These are phyloP conservation scores for Aurinia saxatilis DNA, from an alignment of 345 rosid genomes.

Conservation along the genomic window DNA sequence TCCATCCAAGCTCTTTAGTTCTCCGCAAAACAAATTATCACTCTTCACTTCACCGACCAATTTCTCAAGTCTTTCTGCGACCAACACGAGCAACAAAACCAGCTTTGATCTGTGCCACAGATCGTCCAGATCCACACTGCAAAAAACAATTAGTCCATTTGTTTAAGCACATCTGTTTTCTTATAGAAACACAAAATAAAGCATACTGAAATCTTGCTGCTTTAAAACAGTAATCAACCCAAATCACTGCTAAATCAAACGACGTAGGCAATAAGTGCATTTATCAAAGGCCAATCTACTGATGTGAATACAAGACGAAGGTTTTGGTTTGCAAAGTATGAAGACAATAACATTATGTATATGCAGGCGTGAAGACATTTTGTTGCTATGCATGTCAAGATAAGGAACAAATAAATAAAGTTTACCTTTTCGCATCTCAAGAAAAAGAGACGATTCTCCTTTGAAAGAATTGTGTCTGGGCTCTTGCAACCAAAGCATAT, in stretches of 20 bases:
- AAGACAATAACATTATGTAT: background rate
- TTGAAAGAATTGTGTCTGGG: slow-evolving; percentile 65
- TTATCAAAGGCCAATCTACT: too few relatives aligned
- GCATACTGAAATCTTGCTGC: background rate
- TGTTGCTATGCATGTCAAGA: background rate
- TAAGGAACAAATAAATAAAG: background rate
- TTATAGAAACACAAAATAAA: background rate
- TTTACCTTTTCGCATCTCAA: slow-evolving; percentile 69
- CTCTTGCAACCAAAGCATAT: slow-evolving; percentile 62
- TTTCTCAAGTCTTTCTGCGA: slow-evolving; percentile 54
- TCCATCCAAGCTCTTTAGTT: slow-evolving; percentile 3
- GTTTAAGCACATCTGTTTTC: background rate
- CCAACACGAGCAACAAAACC: slow-evolving; percentile 99
- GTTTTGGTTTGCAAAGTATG: background rate
- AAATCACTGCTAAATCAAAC: too few relatives aligned
- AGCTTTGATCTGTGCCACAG: slow-evolving; percentile 93
- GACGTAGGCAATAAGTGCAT: too few relatives aligned
- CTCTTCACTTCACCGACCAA: slow-evolving; percentile 17
- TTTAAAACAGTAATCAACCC: too few relatives aligned
- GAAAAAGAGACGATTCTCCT: slow-evolving; percentile 68
- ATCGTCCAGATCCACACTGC: slow-evolving; percentile 96
- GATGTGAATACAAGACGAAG: too few relatives aligned
- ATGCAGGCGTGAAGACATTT: background rate
- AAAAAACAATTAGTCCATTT: background rate
- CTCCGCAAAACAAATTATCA: slow-evolving; percentile 2